Percentiles rank a stretch among this genome's conserved stretches.
Evolutionary conservation across 768 basidiomycete species (phyloP).

Genomic region (Tephrocybe sp.): DNA sequence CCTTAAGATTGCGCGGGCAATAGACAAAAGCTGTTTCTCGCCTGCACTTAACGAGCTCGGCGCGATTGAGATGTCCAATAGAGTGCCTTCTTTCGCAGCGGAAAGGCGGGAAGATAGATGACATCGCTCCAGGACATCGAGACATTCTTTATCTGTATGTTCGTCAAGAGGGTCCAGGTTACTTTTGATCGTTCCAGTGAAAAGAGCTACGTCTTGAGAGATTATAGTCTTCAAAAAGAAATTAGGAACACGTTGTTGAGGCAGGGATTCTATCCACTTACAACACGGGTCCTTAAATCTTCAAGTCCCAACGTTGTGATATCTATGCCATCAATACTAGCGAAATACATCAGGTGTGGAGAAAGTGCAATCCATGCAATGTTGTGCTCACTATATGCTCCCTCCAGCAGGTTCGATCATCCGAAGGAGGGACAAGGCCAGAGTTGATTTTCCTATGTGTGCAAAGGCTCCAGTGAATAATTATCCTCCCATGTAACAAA

Average conservation of each 20-base stretch:
- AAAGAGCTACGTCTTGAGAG: slow-evolving; percentile 73
- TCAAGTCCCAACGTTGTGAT: slow-evolving; percentile 65
- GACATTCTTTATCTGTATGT: slow-evolving; percentile 57
- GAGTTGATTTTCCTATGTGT: slow-evolving; percentile 49
- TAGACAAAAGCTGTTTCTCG: slow-evolving; percentile 71
- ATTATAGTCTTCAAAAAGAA: slow-evolving; percentile 54
- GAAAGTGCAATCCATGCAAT: background rate
- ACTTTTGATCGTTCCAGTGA: slow-evolving; percentile 68
- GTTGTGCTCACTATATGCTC: slow-evolving; percentile 46
- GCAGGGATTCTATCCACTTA: slow-evolving; percentile 23
- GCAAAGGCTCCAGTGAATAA: background rate
- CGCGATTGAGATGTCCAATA: slow-evolving; percentile 62
- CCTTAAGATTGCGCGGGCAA: slow-evolving; percentile 67
- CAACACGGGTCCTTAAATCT: slow-evolving; percentile 61
- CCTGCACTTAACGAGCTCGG: slow-evolving; percentile 72
- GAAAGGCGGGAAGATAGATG: slow-evolving; percentile 49
- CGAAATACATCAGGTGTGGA: background rate
- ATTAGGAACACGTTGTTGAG: background rate
- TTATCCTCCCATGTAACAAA: background rate
- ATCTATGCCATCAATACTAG: slow-evolving; percentile 68
- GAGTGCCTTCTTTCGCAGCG: slow-evolving; percentile 27
- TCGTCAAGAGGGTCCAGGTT: slow-evolving; percentile 70
- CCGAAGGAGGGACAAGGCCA: slow-evolving; percentile 56
- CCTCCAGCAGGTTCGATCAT: slow-evolving; percentile 61
- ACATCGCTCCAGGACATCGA: slow-evolving; percentile 63